A percentile compares a stretch with the other conserved stretches of the same genome.
These are phyloP conservation scores for Acrodontium crateriforme DNA, from an alignment of 2,329 filamentous ascomycete species.

Conservation along the genomic window DNA sequence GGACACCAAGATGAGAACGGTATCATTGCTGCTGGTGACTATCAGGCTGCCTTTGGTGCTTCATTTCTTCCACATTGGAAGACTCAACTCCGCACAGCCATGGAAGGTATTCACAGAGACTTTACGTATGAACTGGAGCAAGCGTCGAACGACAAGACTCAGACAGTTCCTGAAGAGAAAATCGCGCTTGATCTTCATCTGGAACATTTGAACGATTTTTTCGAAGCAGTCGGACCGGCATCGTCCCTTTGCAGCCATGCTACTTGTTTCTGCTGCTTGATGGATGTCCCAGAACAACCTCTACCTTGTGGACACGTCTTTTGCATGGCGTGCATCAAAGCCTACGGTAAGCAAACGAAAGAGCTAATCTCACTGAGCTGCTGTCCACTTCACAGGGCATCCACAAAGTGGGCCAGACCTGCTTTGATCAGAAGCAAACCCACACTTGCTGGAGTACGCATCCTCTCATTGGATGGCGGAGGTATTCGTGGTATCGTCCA, in stretches of 20 bases:
- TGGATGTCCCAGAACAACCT: constrained; percentile 29
- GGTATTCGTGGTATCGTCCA: constrained; percentile 34
- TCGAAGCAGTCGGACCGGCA: constrained; percentile 25
- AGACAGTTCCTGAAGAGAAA: constrained; percentile 17
- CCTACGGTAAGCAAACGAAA: constrained; percentile 20
- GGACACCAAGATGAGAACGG: constrained; percentile 32
- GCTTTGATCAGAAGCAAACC: constrained; percentile 17
- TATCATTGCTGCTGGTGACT: constrained; percentile 30
- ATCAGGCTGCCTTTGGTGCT: constrained; percentile 24
- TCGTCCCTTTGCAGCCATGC: constrained; percentile 19
- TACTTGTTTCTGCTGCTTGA: constrained; percentile 35
- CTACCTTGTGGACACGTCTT: constrained; percentile 35
- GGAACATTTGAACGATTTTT: constrained; percentile 24
- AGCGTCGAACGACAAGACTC: constrained; percentile 13
- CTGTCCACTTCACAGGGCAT: constrained; percentile 23
- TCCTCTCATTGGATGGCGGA: constrained; percentile 24
- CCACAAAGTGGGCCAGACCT: constrained; percentile 23
- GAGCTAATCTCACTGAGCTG: constrained; percentile 14
- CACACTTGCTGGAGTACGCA: constrained; percentile 14
- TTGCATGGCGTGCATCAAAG: constrained; percentile 28
- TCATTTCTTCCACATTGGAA: constrained; percentile 19
- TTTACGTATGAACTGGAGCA: constrained; percentile 21
- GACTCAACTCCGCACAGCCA: constrained; percentile 16
- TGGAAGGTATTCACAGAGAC: constrained; percentile 16
- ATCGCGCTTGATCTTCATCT: constrained; percentile 18